phyloP scores from a whole-genome alignment of 805 yeast genomes.

The Zygoascus biomembranicola region DNA sequence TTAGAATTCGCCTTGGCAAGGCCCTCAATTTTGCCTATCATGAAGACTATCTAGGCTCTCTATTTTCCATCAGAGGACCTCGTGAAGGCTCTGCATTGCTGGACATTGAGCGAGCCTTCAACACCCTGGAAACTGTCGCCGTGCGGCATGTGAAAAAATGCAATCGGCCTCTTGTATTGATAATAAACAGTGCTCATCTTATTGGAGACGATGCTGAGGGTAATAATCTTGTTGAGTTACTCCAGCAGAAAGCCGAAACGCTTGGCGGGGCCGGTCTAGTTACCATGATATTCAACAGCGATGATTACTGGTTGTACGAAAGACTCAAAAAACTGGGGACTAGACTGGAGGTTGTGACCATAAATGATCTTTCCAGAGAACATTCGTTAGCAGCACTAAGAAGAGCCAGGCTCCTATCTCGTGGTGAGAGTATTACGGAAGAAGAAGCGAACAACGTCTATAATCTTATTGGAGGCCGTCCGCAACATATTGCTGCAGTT shows the following conservation, averaged over 20 bases:
- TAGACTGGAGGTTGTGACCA: conserved; percentile 61
- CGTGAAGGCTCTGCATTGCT: conserved; percentile 74
- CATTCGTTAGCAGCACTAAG: conserved; percentile 49
- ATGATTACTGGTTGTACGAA: conserved; percentile 83
- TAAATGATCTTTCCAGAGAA: conserved; percentile 45
- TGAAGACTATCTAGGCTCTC: conserved; percentile 77
- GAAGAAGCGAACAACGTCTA: conserved; percentile 46
- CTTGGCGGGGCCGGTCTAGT: conserved; percentile 66
- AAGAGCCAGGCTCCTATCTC: conserved; percentile 40
- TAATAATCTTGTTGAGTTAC: conserved; percentile 54
- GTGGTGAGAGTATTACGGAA: conserved; percentile 34
- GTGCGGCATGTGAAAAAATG: conserved; percentile 31
- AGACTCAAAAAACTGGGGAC: conserved; percentile 65
- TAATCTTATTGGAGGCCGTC: conserved; percentile 72
- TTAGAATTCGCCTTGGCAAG: conserved; percentile 65
- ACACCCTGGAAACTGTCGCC: conserved; percentile 67
- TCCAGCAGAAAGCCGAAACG: conserved; percentile 78
- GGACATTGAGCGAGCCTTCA: conserved; percentile 77
- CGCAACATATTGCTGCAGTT: conserved; percentile 71
- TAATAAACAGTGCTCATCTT: conserved; percentile 68
- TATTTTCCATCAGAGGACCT: conserved; percentile 76
- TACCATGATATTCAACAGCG: conserved; percentile 66
- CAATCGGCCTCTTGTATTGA: conserved; percentile 53
- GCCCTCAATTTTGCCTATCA: conserved; percentile 65
- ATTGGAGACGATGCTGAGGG: conserved; percentile 74